Conservation (phyloP, 768 basidiomycete species). For the Lactarius pseudohatsudake region DNA sequence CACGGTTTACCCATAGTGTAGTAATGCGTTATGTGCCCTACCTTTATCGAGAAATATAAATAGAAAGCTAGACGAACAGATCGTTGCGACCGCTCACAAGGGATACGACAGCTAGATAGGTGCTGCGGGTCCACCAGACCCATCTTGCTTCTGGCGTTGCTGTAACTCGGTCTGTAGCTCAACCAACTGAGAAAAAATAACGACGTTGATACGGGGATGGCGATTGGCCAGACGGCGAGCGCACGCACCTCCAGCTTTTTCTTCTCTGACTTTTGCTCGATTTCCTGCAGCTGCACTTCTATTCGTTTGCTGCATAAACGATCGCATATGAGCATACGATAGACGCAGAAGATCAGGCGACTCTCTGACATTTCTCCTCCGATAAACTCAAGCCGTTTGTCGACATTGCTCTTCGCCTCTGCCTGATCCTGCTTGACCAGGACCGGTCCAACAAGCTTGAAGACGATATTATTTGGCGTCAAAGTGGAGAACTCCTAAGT, state of each 20-base stretch:
- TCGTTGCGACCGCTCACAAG: neutral
- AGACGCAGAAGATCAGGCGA: neutral
- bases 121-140: constrained; percentile 30
- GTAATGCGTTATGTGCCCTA: neutral
- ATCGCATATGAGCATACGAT: constrained; percentile 20
- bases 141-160: constrained; percentile 39
- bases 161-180: constrained; percentile 62
- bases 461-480: constrained; percentile 75
- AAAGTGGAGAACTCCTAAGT: constrained; percentile 77
- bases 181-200: constrained; percentile 49
- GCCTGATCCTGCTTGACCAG: constrained; percentile 85
- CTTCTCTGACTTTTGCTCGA: constrained; percentile 71
- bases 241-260: constrained; percentile 77
- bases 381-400: constrained; percentile 90
- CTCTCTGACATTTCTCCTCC: constrained; percentile 73
- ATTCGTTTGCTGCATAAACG: constrained; percentile 59
- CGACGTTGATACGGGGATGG: neutral
- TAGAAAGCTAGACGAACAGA: neutral
- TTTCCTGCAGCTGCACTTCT: constrained; percentile 78
- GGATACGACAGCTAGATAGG: neutral
- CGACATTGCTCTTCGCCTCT: constrained; percentile 86
- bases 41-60: neutral
- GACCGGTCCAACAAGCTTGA: constrained; percentile 89
- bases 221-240: neutral
- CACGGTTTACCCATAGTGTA: neutral